A percentile compares a stretch with the other conserved stretches of the same genome.
These are phyloP conservation scores for Ceratocystis diversiconidia DNA, from an alignment of 2,329 filamentous ascomycete species.

Conservation along the genomic window DNA sequence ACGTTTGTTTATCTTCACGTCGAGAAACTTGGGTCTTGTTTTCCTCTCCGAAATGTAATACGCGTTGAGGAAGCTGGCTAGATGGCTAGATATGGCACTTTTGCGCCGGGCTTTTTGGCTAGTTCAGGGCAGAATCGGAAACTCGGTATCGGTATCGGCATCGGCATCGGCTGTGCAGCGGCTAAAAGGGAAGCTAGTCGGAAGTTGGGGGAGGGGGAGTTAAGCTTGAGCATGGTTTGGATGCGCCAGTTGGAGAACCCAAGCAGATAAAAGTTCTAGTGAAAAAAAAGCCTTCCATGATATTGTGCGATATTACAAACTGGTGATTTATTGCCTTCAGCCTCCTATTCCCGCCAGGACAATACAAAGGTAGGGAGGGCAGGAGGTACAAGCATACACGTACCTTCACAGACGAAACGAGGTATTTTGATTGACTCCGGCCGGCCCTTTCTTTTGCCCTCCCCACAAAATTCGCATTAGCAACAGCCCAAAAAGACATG, in stretches of 20 bases:
- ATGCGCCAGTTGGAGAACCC: not conserved
- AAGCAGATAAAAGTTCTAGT: not conserved
- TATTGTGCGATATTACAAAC: not conserved
- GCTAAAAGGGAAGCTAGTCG: not conserved
- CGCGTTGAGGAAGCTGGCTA: not conserved
- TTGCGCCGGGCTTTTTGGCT: not conserved
- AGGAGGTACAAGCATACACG: not conserved
- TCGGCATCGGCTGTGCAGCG: not conserved
- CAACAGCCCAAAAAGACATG: not conserved
- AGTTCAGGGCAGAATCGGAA: not conserved
- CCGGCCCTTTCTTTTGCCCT: slow-evolving; percentile 2
- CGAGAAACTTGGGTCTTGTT: not conserved
- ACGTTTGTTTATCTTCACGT: not conserved
- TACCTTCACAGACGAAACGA: not conserved
- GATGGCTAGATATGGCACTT: not conserved
- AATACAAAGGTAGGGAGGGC: not conserved
- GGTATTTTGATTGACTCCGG: not conserved
- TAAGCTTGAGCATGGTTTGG: not conserved
- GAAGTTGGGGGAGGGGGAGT: not conserved
- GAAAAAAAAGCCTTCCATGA: not conserved
- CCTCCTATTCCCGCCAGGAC: not conserved
- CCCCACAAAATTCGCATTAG: not conserved
- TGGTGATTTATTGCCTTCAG: not conserved
- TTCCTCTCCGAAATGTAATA: not conserved
- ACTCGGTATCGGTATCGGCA: not conserved